A percentile compares a stretch with the other conserved stretches of the same genome.
Evolutionary conservation across 2,329 filamentous ascomycete species (phyloP).

Genomic region (Pyrenochaeta sp.): DNA sequence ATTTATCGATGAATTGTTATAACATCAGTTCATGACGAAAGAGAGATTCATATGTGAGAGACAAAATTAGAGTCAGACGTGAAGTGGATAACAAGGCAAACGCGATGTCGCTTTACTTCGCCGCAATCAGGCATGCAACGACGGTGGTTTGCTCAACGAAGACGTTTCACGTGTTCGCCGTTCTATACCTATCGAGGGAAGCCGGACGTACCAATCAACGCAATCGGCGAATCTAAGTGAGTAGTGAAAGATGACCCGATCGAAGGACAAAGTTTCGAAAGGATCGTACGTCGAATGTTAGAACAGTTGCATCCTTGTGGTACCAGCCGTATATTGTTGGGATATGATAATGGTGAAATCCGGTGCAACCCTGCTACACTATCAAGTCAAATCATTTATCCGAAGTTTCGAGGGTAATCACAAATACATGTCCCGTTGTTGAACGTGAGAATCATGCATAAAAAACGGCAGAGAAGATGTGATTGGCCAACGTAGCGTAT

Average conservation of each 20-base stretch:
- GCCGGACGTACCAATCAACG: neutral
- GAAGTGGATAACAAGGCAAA: neutral
- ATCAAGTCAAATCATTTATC: too few species aligned
- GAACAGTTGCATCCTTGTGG: too few species aligned
- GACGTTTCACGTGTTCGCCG: neutral
- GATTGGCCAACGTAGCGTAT: too few species aligned
- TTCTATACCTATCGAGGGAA: neutral
- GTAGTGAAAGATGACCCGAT: neutral
- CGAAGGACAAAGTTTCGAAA: neutral
- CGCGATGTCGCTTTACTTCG: neutral
- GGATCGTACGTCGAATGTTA: neutral
- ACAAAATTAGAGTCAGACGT: neutral
- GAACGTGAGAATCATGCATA: too few species aligned
- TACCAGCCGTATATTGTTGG: too few species aligned
- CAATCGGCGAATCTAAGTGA: neutral
- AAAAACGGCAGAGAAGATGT: too few species aligned
- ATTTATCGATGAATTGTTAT: neutral
- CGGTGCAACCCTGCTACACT: too few species aligned
- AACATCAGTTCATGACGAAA: neutral
- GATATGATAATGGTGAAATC: too few species aligned
- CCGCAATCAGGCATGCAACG: neutral
- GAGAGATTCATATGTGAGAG: neutral
- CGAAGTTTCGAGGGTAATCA: too few species aligned
- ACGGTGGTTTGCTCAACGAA: neutral
- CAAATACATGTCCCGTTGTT: too few species aligned